A percentile compares a stretch with the other conserved stretches of the same genome.
phyloP scores from a whole-genome alignment of 352 stramenopile species.

The Globisporangium alternatum region DNA sequence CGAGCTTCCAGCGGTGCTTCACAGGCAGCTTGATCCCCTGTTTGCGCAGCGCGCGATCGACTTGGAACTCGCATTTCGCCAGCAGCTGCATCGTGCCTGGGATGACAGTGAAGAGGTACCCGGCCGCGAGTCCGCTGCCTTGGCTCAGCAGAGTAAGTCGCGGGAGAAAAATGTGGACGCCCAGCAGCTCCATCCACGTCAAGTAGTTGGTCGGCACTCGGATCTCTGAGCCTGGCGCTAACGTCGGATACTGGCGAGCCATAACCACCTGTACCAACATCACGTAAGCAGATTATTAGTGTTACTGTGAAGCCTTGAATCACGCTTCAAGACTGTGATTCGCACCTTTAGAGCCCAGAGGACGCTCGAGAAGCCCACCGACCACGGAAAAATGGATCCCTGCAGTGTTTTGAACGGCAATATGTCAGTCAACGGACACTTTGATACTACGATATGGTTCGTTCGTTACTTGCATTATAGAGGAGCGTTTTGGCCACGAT shows the following conservation, averaged over 20 bases:
- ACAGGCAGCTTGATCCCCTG: slow-evolving; percentile 15
- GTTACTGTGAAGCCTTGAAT: background rate
- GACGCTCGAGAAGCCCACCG: slow-evolving; percentile 23
- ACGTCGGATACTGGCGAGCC: slow-evolving; percentile 30
- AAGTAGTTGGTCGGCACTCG: slow-evolving; percentile 35
- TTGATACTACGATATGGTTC: background rate
- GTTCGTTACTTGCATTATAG: slow-evolving; percentile 14
- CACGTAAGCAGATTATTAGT: background rate
- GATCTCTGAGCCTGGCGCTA: slow-evolving; percentile 19
- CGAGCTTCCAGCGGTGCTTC: slow-evolving; percentile 18
- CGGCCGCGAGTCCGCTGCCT: slow-evolving; percentile 47
- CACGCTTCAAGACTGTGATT: background rate
- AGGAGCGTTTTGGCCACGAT: slow-evolving; percentile 14
- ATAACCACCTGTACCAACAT: slow-evolving; percentile 2
- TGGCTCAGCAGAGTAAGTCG: slow-evolving; percentile 50
- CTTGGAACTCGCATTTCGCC: slow-evolving; percentile 1
- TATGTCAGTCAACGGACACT: background rate
- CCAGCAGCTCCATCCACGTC: slow-evolving; percentile 56
- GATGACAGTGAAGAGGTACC: slow-evolving; percentile 17
- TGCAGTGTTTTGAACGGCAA: slow-evolving; percentile 1
- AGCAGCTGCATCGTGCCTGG: slow-evolving; percentile 12
- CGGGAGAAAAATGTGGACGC: slow-evolving; percentile 43
- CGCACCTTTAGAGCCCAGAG: slow-evolving; percentile 26
- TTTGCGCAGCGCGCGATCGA: slow-evolving; percentile 10
- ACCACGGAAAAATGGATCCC: slow-evolving; percentile 18